Base-by-base conservation (phyloP, 192 early-diverging fungal species). In the Coemansia sp. region DNA sequence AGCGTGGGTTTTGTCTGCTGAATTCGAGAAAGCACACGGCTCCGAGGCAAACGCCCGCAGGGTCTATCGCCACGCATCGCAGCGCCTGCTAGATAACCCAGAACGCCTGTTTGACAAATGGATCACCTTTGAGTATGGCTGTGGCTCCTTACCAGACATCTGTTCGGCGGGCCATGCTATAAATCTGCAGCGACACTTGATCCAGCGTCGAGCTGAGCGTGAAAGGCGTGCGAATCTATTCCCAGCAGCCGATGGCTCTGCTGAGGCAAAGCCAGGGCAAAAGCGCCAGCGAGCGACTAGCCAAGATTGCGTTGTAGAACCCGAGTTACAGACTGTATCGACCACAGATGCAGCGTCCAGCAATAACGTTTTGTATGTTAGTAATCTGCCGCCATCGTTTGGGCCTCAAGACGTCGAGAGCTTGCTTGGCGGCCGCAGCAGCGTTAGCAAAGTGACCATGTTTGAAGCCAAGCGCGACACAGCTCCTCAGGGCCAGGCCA, bases 1-100 rank as follows among this genome's bases (percentile, higher is more conserved):
- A 20, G 77, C 77, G 7, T 79, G 77, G 77, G 31, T 79, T 16
- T 51, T 70, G n/a, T 73, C 65, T 13, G 77, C 71, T 13, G 71
- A 70, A 11, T 79, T 79, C 62, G 77, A 79, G 24, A 39, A 36
- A 18, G 43, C 9, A 0, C 60, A 74, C 13, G 77, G 68, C 3
- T 57, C 77, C 0, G 57, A 23, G 11, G 37, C 61, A 10, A 70
- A 43, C 34, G 68, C 71, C 9, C 67, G 77, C 28, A 67, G 61
- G 26, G 65, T 79, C 6, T 79, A 67, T 43, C 77, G 71, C 18
- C 77, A 70, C 16, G 77, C 71, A n/a, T 55, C 77, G 0, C 77
- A 79, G 65, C 71, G 77, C 28, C 70, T 38, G 48, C 71, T 79
- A 7, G 77, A 79, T 43, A 65, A 70, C 35, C 67, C 71, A 0